Percentiles rank a stretch among this genome's conserved stretches.
Conservation (phyloP, 2,329 filamentous ascomycete genomes). For the Chaetomiaceae sp. region DNA sequence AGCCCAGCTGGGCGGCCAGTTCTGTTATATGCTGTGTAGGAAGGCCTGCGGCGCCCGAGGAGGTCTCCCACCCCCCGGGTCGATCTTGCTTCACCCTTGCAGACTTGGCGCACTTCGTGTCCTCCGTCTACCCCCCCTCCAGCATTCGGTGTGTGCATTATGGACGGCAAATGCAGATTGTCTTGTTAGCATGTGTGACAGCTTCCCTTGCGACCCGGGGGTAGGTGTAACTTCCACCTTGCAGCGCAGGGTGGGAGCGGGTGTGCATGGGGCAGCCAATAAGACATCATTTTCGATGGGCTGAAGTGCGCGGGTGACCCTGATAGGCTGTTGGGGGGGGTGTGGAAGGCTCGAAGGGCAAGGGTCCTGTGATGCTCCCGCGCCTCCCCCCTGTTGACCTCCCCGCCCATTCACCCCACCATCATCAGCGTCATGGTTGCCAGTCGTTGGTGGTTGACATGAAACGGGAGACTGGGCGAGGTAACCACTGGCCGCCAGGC, state of each 20-base stretch:
- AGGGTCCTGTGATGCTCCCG: constrained; percentile 18
- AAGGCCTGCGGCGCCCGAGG: not conserved
- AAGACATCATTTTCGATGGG: constrained; percentile 8
- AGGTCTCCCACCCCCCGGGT: not conserved
- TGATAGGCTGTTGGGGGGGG: constrained; percentile 16
- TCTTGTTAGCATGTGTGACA: too few species aligned
- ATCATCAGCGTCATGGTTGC: constrained; percentile 6
- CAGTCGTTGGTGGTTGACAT: constrained; percentile 15
- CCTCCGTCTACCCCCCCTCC: not conserved
- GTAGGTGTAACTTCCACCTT: too few species aligned
- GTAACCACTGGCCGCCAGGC: constrained; percentile 17
- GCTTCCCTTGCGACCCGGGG: too few species aligned
- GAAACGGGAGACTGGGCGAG: constrained; percentile 20
- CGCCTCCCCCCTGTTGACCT: constrained; percentile 1
- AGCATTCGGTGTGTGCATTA: not conserved
- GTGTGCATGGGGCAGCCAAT: constrained; percentile 18
- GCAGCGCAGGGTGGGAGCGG: not conserved
- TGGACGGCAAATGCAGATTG: not conserved
- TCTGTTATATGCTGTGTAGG: constrained; percentile 11
- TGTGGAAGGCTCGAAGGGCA: constrained; percentile 19
- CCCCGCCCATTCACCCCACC: not conserved
- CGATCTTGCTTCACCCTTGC: not conserved
- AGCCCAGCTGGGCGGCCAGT: constrained; percentile 14
- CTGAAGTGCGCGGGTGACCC: constrained; percentile 25
- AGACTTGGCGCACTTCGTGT: constrained; percentile 5